phyloP scores from a whole-genome alignment of 2,329 filamentous ascomycete species.

The Endocalyx cinctus region DNA sequence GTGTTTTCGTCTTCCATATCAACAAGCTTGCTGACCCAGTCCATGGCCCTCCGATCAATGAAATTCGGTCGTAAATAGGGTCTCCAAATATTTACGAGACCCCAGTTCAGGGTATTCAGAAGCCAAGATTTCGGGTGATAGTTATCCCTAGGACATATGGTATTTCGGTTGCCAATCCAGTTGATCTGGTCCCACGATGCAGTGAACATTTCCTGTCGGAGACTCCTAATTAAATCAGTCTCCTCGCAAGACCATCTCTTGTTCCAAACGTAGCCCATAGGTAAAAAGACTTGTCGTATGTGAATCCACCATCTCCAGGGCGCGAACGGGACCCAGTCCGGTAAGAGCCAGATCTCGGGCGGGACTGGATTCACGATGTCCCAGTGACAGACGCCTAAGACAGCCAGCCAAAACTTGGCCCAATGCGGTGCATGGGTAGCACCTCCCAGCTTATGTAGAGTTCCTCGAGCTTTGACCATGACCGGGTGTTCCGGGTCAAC shows the following conservation, averaged over 20 bases:
- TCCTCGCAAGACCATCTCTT: constrained; percentile 74
- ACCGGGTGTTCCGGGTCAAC: constrained; percentile 77
- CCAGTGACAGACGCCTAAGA: constrained; percentile 81
- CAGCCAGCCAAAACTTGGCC: constrained; percentile 92
- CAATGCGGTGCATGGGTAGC: constrained; percentile 83
- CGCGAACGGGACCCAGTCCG: constrained; percentile 83
- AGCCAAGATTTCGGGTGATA: constrained; percentile 90
- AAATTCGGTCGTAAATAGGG: constrained; percentile 66
- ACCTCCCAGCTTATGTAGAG: constrained; percentile 80
- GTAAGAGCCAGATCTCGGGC: constrained; percentile 87
- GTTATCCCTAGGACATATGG: constrained; percentile 74
- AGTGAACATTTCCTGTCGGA: constrained; percentile 79
- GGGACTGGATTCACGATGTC: constrained; percentile 92
- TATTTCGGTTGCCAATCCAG: constrained; percentile 75
- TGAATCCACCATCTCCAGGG: constrained; percentile 99
- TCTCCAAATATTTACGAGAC: constrained; percentile 74
- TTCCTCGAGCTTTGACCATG: constrained; percentile 79
- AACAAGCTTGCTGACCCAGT: constrained; percentile 77
- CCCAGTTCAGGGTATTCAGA: constrained; percentile 72
- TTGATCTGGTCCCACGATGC: constrained; percentile 74
- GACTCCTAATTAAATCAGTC: constrained; percentile 65
- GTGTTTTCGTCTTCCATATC: constrained; percentile 93
- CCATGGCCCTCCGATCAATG: constrained; percentile 68
- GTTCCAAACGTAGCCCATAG: constrained; percentile 88
- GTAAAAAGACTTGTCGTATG: constrained; percentile 91